These are phyloP conservation scores for Ormosia emarginata DNA, from an alignment of 306 rosid species.

Conservation along the genomic window DNA sequence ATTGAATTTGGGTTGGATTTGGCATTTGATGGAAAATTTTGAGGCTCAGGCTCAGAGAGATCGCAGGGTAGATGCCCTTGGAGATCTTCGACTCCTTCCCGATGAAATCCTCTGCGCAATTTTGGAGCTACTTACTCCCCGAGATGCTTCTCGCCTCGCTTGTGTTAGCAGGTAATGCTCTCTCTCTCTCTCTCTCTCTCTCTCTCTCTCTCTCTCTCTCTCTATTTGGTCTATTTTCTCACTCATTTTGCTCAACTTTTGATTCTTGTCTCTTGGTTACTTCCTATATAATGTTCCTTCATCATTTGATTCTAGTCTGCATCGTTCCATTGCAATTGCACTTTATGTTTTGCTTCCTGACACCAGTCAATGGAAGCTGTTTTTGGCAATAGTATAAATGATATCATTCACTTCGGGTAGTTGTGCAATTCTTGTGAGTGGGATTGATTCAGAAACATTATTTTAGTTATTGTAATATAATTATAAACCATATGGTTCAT, in stretches of 20 bases:
- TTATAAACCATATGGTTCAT: background rate
- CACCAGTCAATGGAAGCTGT: background rate
- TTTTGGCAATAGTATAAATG: background rate
- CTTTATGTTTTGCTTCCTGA: background rate
- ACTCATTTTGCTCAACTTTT: background rate
- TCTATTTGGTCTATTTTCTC: background rate
- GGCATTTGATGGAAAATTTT: slow-evolving; percentile 40
- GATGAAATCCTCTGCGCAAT: slow-evolving; percentile 77
- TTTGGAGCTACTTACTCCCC: slow-evolving; percentile 63
- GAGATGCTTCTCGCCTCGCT: slow-evolving; percentile 71
- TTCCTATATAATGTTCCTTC: background rate
- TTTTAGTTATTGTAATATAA: background rate
- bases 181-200: background rate
- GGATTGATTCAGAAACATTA: background rate
- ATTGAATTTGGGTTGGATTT: slow-evolving; percentile 4
- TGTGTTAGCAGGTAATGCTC: slow-evolving; percentile 81
- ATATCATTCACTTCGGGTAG: background rate
- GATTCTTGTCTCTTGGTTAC: background rate
- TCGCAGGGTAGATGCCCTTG: slow-evolving; percentile 79
- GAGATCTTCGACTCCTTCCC: slow-evolving; percentile 70
- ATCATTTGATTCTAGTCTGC: background rate
- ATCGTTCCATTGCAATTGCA: slow-evolving; percentile 9
- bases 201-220: background rate
- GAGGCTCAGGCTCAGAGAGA: slow-evolving; percentile 34
- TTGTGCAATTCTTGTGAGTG: background rate